Conservation (phyloP, 805 yeast species). For the Ogataea thermomethanolica region DNA sequence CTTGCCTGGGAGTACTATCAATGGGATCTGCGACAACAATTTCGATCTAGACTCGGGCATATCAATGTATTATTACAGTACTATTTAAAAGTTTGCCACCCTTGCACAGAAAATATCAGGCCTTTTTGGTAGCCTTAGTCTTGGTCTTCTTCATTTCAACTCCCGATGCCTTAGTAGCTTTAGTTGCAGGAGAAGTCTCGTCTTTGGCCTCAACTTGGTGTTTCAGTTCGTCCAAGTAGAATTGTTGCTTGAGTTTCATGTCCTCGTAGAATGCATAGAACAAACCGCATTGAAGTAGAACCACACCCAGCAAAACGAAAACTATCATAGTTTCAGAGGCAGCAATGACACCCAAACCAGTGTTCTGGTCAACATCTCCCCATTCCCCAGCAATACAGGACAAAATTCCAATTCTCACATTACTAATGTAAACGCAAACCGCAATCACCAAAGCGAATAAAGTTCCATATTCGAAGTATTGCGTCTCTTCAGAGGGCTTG, state of each 20-base stretch:
- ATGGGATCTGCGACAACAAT: constrained; percentile 28
- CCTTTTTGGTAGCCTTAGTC: constrained; percentile 21
- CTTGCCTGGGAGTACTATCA: constrained; percentile 26
- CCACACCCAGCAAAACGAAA: constrained; percentile 69
- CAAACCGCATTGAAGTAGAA: constrained; percentile 81
- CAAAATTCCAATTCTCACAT: constrained; percentile 74
- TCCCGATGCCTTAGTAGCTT: constrained; percentile 17
- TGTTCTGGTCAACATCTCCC: constrained; percentile 88
- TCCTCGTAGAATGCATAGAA: constrained; percentile 61
- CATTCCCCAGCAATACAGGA: constrained; percentile 70
- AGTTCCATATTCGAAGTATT: constrained; percentile 87
- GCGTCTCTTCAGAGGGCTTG: constrained; percentile 82
- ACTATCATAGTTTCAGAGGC: constrained; percentile 81
- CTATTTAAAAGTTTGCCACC: neutral
- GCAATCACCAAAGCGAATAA: constrained; percentile 70
- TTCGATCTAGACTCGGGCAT: constrained; percentile 15
- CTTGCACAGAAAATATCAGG: constrained; percentile 4
- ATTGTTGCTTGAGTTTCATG: constrained; percentile 23
- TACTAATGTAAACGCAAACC: constrained; percentile 78
- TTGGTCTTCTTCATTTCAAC: constrained; percentile 19
- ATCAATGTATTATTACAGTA: neutral
- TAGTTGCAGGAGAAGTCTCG: constrained; percentile 3
- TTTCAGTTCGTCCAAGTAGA: constrained; percentile 26
- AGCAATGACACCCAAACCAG: constrained; percentile 88
- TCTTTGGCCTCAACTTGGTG: constrained; percentile 17